Percentiles rank a stretch among this genome's conserved stretches.
phyloP scores from a whole-genome alignment of 1,284 basidiomycete species.

The Rhizoctonia solani region DNA sequence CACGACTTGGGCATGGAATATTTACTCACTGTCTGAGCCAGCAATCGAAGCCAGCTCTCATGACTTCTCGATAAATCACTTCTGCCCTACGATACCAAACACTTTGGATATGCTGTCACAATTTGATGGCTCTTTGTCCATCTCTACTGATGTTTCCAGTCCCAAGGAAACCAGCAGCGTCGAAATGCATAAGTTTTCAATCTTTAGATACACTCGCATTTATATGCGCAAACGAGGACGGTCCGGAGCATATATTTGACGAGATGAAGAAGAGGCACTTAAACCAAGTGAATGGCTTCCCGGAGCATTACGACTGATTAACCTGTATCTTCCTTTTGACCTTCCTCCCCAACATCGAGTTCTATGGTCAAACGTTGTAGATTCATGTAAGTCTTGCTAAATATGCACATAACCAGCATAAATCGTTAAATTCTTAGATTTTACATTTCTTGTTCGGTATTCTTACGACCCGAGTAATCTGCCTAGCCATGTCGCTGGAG shows the following conservation, averaged over 20 bases:
- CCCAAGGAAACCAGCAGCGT: too few relatives aligned
- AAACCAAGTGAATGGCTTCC: slow-evolving; percentile 1
- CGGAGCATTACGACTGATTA: neutral
- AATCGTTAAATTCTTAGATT: neutral
- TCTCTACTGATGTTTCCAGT: too few relatives aligned
- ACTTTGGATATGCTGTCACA: too few relatives aligned
- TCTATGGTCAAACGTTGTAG: neutral
- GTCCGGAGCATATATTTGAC: neutral
- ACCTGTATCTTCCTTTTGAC: neutral
- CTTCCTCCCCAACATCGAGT: neutral
- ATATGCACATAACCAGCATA: neutral
- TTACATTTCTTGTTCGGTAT: neutral
- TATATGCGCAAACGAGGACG: neutral
- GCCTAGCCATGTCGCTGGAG: neutral
- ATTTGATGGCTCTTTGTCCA: too few relatives aligned
- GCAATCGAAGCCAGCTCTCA: too few relatives aligned
- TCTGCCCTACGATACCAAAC: too few relatives aligned
- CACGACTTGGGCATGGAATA: too few relatives aligned
- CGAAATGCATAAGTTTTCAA: neutral
- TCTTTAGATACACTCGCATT: neutral
- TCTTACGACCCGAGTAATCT: slow-evolving; percentile 5
- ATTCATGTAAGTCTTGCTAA: slow-evolving; percentile 6
- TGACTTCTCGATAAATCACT: too few relatives aligned
- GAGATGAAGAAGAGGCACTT: slow-evolving; percentile 13
- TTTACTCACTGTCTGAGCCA: too few relatives aligned